phyloP scores from a whole-genome alignment of 345 rosid genomes.

The Geranium brycei region DNA sequence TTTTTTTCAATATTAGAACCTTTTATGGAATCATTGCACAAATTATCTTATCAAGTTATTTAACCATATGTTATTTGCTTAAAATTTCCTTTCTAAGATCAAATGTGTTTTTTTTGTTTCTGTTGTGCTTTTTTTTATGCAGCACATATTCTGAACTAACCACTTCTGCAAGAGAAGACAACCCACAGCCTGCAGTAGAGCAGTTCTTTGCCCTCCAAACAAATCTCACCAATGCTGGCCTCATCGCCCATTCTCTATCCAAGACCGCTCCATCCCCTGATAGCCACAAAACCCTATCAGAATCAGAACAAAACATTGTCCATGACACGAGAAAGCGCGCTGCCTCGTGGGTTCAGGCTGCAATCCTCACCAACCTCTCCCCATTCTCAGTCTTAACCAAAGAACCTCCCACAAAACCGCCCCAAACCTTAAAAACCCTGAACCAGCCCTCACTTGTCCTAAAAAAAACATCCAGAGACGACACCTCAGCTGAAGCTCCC shows the following conservation, averaged over 20 bases:
- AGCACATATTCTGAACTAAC: slow-evolving; percentile 65
- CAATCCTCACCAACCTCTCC: slow-evolving; percentile 65
- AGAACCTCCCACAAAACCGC: slow-evolving; percentile 22
- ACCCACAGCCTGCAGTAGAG: slow-evolving; percentile 80
- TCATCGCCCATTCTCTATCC: slow-evolving; percentile 47
- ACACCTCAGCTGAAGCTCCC: slow-evolving; percentile 29
- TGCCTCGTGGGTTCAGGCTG: slow-evolving; percentile 83
- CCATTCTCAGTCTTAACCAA: slow-evolving; percentile 55
- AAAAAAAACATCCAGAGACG: slow-evolving; percentile 14
- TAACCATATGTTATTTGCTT: too few species aligned
- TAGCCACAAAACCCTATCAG: slow-evolving; percentile 33
- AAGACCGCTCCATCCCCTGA: slow-evolving; percentile 26
- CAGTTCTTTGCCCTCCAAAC: slow-evolving; percentile 70
- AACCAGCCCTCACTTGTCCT: slow-evolving; percentile 45
- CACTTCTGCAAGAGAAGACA: slow-evolving; percentile 67
- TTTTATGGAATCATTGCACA: too few species aligned
- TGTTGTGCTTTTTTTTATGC: slow-evolving; percentile 8
- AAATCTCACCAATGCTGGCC: slow-evolving; percentile 38
- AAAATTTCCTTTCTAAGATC: too few species aligned
- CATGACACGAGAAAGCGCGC: slow-evolving; percentile 58
- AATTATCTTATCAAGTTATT: too few species aligned
- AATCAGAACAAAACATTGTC: slow-evolving; percentile 53
- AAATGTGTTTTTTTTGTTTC: slow-evolving; percentile 14
- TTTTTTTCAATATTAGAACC: too few species aligned
- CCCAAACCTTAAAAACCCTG: slow-evolving; percentile 29